Evolutionary conservation across 2,329 filamentous ascomycete genomes (phyloP), one percentile per base, ranked within the genome.

Genomic region (Monilinia fructigena): DNA sequence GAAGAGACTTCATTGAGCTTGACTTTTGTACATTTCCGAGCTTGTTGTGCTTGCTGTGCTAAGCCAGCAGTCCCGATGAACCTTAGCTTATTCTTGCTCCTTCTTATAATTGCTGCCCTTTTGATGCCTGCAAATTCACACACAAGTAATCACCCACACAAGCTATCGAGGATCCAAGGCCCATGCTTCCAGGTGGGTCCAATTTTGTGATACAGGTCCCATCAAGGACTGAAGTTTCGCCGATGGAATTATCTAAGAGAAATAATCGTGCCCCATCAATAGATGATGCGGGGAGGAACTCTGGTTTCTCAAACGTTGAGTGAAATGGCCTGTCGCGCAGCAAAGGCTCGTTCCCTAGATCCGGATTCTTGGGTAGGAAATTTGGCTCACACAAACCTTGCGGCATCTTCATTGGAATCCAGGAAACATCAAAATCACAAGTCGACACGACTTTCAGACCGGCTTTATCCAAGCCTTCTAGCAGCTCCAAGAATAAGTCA

Each of bases 401-500:
- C 3, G 56, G 28, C 20, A 35, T 35, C 14, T 1, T 4, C 3
- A 48, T 7, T 18, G 12, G n/a, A 48, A 18, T 18, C 56, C 62
- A 64, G 3, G 48, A 55, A 64, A 64, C 42, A 48, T 64, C 52
- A 26, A 23, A 48, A 26, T 8, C 40, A 60, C 45, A 60, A 28
- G 45, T n/a, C 8, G 45, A 52, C 12, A 45, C 45, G 5, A 60
- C 20, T 28, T 60, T 45, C 10, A 65, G 63, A 7, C 23, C 45
- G 3, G 7, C 11, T 11, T 42, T 31, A 18, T 59, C 54, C 7
- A 50, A 38, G 11, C 31, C 28, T 65, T 65, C 65, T 12, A 68
- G 31, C 10, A 47, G 1, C 31, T 68, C 64, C 28, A 67, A 45
- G 26, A 68, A 68, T 10, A 66, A 16, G 16, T 68, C 65, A 38